Percentiles rank a stretch among this genome's conserved stretches.
Conservation (phyloP, 495 filamentous ascomycete genomes). For the Echria macrotheca region DNA sequence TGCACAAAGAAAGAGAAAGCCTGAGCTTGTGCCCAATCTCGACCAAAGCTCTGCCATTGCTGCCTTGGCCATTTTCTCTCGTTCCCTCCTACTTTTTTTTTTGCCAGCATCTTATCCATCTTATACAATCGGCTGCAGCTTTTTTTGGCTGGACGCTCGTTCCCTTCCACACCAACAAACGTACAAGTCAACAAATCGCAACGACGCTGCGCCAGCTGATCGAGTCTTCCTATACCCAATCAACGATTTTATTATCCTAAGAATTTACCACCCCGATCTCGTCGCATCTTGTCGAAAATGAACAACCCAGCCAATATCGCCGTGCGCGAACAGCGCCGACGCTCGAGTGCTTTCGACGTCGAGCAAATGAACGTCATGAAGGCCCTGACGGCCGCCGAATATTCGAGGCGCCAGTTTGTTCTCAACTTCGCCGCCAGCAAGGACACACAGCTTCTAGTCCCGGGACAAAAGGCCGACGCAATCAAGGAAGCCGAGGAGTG, state of each 20-base stretch:
- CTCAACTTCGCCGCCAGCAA: conserved; percentile 28
- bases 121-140: not conserved
- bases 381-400: conserved; percentile 28
- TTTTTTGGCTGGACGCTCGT: not conserved
- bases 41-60: no score
- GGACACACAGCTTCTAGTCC: conserved; percentile 26
- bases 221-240: not conserved
- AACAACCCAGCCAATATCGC: conserved; percentile 23
- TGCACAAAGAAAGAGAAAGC: no score
- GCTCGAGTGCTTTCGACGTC: conserved; percentile 17
- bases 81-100: no score
- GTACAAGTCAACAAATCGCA: no score
- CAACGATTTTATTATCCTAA: not conserved
- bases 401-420: conserved; percentile 29
- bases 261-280: not conserved
- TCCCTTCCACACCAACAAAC: not conserved
- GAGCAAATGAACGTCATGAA: conserved; percentile 27
- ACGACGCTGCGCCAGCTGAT: no score
- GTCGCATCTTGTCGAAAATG: conserved; percentile 11
- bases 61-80: no score
- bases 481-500: conserved; percentile 29
- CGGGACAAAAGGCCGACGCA: conserved; percentile 24
- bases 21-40: no score
- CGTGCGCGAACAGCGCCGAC: conserved; percentile 23
- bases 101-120: not conserved